Conservation (phyloP, 345 rosid genomes). For the Pelargonium nanum region DNA sequence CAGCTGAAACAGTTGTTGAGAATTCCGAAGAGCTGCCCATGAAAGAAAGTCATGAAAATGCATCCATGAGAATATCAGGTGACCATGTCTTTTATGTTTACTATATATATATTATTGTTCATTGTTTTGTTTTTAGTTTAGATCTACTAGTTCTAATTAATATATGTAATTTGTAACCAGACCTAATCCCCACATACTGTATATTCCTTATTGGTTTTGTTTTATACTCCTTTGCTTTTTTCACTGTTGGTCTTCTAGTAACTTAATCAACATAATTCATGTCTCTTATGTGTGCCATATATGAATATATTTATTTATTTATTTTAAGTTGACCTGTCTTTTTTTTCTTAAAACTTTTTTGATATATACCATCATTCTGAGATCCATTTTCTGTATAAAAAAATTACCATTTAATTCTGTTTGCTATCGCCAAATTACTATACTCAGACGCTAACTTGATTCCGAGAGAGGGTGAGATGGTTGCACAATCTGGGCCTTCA, state of each 20-base stretch:
- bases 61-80: conserved; percentile 33
- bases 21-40: conserved; percentile 16
- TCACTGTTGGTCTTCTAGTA: background rate
- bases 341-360: too few species aligned
- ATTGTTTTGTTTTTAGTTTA: background rate
- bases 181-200: too few species aligned
- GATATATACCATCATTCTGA: too few species aligned
- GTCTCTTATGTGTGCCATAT: too few species aligned
- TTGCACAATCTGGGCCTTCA: conserved; percentile 13
- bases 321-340: too few species aligned
- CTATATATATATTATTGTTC: background rate
- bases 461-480: conserved; percentile 9
- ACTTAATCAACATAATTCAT: too few species aligned
- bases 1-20: conserved; percentile 15
- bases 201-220: background rate
- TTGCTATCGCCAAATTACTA: background rate
- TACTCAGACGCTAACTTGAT: conserved; percentile 16
- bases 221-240: background rate
- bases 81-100: conserved; percentile 5
- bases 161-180: too few species aligned
- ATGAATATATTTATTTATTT: too few species aligned
- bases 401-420: background rate
- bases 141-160: too few species aligned
- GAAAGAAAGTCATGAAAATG: conserved; percentile 25
- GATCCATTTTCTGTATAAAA: background rate